These are phyloP conservation scores for Oryza longistaminata DNA, from an alignment of 176 grass and related monocot genomes.

Conservation along the genomic window DNA sequence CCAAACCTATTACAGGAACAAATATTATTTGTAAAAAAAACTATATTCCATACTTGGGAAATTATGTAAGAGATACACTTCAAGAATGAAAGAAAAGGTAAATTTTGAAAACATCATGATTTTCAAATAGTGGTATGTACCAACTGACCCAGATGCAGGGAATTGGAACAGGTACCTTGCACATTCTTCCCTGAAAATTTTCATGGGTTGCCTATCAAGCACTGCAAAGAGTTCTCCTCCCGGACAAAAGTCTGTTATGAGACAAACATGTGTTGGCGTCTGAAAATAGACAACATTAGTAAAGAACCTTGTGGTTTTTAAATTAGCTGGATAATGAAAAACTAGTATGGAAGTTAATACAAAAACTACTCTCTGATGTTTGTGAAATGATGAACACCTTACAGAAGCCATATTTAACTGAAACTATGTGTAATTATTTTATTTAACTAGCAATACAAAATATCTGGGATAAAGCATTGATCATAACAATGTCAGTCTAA, in stretches of 20 bases:
- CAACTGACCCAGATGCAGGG: background rate
- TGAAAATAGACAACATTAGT: conserved; percentile 54
- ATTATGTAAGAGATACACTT: background rate
- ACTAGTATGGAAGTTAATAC: background rate
- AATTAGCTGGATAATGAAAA: conserved; percentile 9
- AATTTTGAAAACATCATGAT: conserved; percentile 8
- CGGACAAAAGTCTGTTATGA: conserved; percentile 97
- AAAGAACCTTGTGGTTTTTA: conserved; percentile 18
- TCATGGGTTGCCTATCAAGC: conserved; percentile 89
- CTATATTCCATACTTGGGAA: conserved; percentile 1
- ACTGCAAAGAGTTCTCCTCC: conserved; percentile 96
- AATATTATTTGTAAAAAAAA: conserved; percentile 1
- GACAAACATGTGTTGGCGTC: conserved; percentile 97
- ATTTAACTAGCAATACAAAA: conserved; percentile 35
- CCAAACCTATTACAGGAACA: conserved; percentile 1
- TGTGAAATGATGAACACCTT: conserved; percentile 3
- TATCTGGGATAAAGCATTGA: conserved; percentile 7
- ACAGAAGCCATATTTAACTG: background rate
- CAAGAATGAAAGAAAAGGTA: background rate
- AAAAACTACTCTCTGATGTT: background rate
- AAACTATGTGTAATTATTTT: background rate
- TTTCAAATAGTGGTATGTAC: conserved; percentile 7
- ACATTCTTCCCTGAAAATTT: conserved; percentile 86
- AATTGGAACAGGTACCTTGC: conserved; percentile 63
- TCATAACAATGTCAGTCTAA: conserved; percentile 33